These are phyloP conservation scores for Colletotrichum lini DNA, from an alignment of 2,329 filamentous ascomycete genomes.

Conservation along the genomic window DNA sequence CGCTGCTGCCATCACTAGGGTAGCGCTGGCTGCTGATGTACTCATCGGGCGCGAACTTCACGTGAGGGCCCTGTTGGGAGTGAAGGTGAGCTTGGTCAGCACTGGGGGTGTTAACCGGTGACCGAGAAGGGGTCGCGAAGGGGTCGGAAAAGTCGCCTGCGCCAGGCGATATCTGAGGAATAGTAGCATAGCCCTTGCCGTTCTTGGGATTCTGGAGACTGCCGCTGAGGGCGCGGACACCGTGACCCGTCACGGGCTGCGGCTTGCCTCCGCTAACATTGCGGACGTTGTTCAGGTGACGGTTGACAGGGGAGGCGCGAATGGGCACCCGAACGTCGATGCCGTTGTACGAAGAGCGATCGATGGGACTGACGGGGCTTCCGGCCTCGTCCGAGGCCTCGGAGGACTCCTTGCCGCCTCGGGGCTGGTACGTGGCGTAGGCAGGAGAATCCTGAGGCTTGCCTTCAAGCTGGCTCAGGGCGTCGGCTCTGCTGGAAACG, in stretches of 20 bases:
- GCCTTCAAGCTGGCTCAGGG: slow-evolving; percentile 36
- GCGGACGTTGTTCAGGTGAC: slow-evolving; percentile 34
- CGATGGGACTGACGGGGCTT: slow-evolving; percentile 16
- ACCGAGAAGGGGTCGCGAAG: slow-evolving; percentile 32
- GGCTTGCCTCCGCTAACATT: slow-evolving; percentile 16
- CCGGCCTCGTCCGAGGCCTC: neutral
- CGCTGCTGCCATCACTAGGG: slow-evolving; percentile 14
- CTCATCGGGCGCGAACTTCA: slow-evolving; percentile 26
- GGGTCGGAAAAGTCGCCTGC: slow-evolving; percentile 15
- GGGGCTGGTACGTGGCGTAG: slow-evolving; percentile 32
- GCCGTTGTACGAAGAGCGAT: slow-evolving; percentile 20
- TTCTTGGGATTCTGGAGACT: neutral
- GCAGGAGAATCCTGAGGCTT: neutral
- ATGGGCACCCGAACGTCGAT: slow-evolving; percentile 30
- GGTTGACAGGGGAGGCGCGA: slow-evolving; percentile 28
- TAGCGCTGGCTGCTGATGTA: slow-evolving; percentile 17
- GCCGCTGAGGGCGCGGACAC: slow-evolving; percentile 26
- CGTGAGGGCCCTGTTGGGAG: slow-evolving; percentile 25
- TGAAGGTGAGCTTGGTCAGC: slow-evolving; percentile 11
- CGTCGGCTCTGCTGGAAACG: slow-evolving; percentile 26
- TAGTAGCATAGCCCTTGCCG: slow-evolving; percentile 20
- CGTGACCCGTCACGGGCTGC: slow-evolving; percentile 13
- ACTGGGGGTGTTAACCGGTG: slow-evolving; percentile 7
- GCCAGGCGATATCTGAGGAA: slow-evolving; percentile 26
- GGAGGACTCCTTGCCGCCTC: neutral